Evolutionary conservation across 371 early-diverging fungal genomes (phyloP).

Genomic region (Caulochytrium protostelioides): DNA sequence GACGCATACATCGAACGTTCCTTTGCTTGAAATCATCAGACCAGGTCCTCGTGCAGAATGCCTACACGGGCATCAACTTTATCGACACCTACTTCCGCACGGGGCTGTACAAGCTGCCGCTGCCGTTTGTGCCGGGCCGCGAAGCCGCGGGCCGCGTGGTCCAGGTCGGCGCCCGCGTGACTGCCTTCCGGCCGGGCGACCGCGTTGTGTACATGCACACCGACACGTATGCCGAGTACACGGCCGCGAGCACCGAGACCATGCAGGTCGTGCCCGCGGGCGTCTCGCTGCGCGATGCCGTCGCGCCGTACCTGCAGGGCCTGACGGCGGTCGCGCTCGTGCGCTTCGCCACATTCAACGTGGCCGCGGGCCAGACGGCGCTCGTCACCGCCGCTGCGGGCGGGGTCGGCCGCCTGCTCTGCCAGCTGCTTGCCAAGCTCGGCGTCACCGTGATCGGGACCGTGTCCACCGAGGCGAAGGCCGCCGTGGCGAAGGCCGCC

Average conservation of each 20-base stretch:
- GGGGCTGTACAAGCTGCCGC: conserved; percentile 49
- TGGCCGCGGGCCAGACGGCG: background rate
- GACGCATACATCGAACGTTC: background rate
- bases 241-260: conserved; percentile 19
- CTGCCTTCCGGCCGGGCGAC: conserved; percentile 51
- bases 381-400: conserved; percentile 64
- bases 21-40: conserved; percentile 9
- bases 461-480: conserved; percentile 60
- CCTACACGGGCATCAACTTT: conserved; percentile 62
- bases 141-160: background rate
- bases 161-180: conserved; percentile 9
- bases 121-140: conserved; percentile 53
- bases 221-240: conserved; percentile 59
- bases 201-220: conserved; percentile 48
- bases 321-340: background rate
- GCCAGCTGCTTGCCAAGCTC: conserved; percentile 38
- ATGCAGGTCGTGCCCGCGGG: conserved; percentile 33
- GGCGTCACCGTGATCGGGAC: conserved; percentile 84
- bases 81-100: conserved; percentile 83
- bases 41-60: conserved; percentile 55
- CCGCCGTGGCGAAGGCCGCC: conserved; percentile 33
- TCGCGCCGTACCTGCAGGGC: conserved; percentile 28
- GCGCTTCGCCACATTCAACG: background rate
- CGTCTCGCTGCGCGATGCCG: conserved; percentile 37
- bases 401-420: conserved; percentile 45